Conservation (phyloP, 352 stramenopile genomes). For the Phytophthora hibernalis region DNA sequence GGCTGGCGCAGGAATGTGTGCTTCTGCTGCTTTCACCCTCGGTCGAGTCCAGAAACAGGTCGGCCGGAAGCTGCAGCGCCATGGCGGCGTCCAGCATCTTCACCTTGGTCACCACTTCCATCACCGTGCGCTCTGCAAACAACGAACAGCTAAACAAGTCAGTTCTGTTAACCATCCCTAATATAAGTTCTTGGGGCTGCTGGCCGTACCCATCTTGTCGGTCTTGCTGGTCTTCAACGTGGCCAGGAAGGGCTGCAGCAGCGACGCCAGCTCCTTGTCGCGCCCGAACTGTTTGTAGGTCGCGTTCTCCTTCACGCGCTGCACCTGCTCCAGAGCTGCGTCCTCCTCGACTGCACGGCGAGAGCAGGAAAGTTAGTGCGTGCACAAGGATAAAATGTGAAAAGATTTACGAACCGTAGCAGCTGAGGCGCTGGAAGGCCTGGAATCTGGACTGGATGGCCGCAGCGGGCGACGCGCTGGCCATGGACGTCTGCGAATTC, state of each 20-base stretch:
- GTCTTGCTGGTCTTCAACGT: slow-evolving; percentile 97
- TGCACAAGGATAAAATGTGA: slow-evolving; percentile 5
- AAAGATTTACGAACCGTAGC: slow-evolving; percentile 51
- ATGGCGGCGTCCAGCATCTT: slow-evolving; percentile 87
- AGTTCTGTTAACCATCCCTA: background rate
- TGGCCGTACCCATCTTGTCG: slow-evolving; percentile 94
- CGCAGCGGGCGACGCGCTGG: slow-evolving; percentile 45
- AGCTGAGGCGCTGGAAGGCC: slow-evolving; percentile 74
- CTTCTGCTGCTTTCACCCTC: slow-evolving; percentile 93
- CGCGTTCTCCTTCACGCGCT: slow-evolving; percentile 95
- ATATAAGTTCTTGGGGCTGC: background rate
- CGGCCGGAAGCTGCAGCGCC: slow-evolving; percentile 93
- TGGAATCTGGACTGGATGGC: too few relatives aligned
- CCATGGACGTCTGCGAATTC: too few relatives aligned
- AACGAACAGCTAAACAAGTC: background rate
- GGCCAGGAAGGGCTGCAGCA: slow-evolving; percentile 94
- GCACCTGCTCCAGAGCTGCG: slow-evolving; percentile 70
- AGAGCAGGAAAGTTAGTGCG: background rate
- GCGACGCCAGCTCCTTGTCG: slow-evolving; percentile 88
- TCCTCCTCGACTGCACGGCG: slow-evolving; percentile 56
- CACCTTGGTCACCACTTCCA: slow-evolving; percentile 97
- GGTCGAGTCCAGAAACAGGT: slow-evolving; percentile 97
- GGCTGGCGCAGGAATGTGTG: slow-evolving; percentile 98
- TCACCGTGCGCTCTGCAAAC: slow-evolving; percentile 93
- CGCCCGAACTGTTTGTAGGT: slow-evolving; percentile 94